Conservation (phyloP, 257 asterid species). For the Jaltomata sinuosa region DNA sequence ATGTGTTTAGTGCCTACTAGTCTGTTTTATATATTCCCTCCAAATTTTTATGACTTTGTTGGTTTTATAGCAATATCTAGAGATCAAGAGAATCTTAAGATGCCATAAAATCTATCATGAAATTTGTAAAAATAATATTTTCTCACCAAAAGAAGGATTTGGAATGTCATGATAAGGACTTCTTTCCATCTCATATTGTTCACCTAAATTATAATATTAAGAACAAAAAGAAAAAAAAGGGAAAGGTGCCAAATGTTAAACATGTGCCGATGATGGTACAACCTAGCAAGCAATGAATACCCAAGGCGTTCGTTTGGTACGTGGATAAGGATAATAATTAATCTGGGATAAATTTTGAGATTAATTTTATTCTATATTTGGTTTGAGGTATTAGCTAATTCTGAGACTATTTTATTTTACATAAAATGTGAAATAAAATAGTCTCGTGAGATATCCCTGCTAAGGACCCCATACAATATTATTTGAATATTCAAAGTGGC, state of each 20-base stretch:
- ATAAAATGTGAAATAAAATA: too few species aligned
- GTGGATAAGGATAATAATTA: too few species aligned
- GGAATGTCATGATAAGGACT: background rate
- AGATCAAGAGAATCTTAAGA: background rate
- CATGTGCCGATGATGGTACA: background rate
- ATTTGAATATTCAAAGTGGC: background rate
- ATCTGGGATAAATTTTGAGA: too few species aligned
- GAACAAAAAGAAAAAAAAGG: background rate
- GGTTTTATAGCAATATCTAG: background rate
- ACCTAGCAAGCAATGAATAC: background rate
- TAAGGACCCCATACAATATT: background rate
- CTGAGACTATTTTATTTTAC: too few species aligned
- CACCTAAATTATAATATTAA: background rate
- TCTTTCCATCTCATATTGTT: background rate
- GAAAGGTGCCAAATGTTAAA: background rate
- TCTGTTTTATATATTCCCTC: background rate
- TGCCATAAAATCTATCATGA: background rate
- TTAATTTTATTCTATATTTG: too few species aligned
- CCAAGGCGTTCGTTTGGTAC: too few species aligned
- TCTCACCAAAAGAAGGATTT: background rate
- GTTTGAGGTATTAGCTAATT: too few species aligned
- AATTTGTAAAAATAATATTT: background rate
- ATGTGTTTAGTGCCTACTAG: too few species aligned
- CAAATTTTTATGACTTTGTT: background rate
- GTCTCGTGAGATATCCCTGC: too few species aligned